Evolutionary conservation across 805 yeast genomes (phyloP), one percentile per base, ranked within the genome.

Genomic region (Yamadazyma ubonensis): DNA sequence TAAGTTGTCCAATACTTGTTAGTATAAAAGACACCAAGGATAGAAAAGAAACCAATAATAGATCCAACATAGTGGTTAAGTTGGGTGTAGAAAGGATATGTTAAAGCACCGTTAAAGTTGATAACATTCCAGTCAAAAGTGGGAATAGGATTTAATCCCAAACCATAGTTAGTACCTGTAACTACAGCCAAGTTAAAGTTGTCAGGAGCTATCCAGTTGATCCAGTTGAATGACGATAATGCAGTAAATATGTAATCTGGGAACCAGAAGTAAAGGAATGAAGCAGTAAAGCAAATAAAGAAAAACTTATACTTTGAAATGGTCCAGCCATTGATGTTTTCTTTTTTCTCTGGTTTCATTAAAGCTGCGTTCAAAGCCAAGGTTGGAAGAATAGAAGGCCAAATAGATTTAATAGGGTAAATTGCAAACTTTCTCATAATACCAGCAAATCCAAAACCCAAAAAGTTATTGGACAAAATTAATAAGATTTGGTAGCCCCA

Each of bases 201-300:
- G 33, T 67, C 41, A 18, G 81, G 83, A 3, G 61, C 58, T 29
- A 78, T 78, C 83, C 83, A 79, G 4, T 74, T 68, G 50, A 76
- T 65, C 86, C 85, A 79, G 51, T 70, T 68, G 57, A 73, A 73
- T 3, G 59, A 51, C 7, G 73, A 68, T 7, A 73, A 51, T 2
- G 74, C 74, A 8, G 50, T 39, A 49, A 72, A 70, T 4, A 71
- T 30, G 44, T 67, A 73, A 42, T 65, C 54, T 31, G 79, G 78
- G 9, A 73, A 14, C 78, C 78, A 73, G 51, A 61, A 67, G 52
- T 66, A 73, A 14, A 62, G 8, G 46, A 73, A 73, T 36, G 72
- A 67, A n/a, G 38, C 43, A 15, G 29, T 41, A n/a, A 52, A 49
- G 4, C 44, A 31, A 3, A 45, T 10, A 26, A 53, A 51, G 43